Conservation (phyloP, 805 yeast species). For the Jamesozyma jinghongensis region DNA sequence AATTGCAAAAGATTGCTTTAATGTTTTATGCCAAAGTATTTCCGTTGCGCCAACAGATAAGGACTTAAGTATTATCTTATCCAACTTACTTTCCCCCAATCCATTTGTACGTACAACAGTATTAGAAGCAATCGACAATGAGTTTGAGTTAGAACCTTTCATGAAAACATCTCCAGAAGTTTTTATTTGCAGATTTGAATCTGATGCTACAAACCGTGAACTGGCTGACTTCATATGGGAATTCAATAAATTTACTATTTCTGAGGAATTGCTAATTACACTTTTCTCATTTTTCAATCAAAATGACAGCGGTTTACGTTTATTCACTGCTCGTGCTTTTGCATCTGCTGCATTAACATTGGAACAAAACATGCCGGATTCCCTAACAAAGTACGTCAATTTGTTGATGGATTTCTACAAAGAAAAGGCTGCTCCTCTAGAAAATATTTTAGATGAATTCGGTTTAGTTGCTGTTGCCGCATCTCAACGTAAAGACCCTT, state of each 20-base stretch:
- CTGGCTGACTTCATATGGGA: constrained; percentile 79
- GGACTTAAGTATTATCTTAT: constrained; percentile 54
- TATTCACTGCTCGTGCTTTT: constrained; percentile 59
- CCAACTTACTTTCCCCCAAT: constrained; percentile 50
- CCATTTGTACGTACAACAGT: constrained; percentile 69
- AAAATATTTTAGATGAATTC: constrained; percentile 66
- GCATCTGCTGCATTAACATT: constrained; percentile 47
- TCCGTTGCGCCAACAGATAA: constrained; percentile 47
- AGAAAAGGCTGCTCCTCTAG: constrained; percentile 59
- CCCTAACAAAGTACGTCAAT: constrained; percentile 32
- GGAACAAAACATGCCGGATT: constrained; percentile 19
- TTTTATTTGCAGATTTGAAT: constrained; percentile 72
- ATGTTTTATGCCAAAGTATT: constrained; percentile 67
- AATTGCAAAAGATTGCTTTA: constrained; percentile 72
- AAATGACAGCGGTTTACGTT: constrained; percentile 56
- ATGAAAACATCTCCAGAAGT: constrained; percentile 53
- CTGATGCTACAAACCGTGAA: constrained; percentile 50
- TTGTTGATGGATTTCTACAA: constrained; percentile 48
- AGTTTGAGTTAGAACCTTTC: constrained; percentile 44
- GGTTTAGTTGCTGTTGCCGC: constrained; percentile 66
- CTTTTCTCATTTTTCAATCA: constrained; percentile 47
- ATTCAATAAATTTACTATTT: constrained; percentile 47
- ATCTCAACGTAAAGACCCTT: constrained; percentile 55
- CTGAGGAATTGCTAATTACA: constrained; percentile 31
- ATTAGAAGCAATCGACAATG: constrained; percentile 78